Conservation (phyloP, 352 stramenopile genomes). For the Saprolegnia parasitica region DNA sequence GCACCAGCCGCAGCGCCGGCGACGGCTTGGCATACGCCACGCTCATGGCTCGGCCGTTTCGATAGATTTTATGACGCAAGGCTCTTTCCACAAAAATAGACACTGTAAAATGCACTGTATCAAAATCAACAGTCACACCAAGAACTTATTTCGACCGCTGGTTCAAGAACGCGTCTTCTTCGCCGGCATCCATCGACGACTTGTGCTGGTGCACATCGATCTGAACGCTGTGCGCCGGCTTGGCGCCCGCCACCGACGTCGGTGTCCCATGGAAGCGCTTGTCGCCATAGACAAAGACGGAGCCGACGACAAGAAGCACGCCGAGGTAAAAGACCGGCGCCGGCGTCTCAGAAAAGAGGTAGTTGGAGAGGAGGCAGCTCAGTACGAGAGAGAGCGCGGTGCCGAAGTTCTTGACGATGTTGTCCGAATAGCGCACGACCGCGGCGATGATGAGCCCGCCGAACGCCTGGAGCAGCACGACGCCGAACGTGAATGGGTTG, state of each 20-base stretch:
- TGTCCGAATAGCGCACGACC: slow-evolving; percentile 85
- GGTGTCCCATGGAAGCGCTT: slow-evolving; percentile 29
- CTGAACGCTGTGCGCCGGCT: neutral
- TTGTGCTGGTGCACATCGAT: neutral
- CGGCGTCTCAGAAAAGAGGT: slow-evolving; percentile 76
- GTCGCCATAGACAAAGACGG: slow-evolving; percentile 84
- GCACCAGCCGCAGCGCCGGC: neutral
- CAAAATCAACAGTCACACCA: neutral
- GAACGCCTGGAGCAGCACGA: slow-evolving; percentile 79
- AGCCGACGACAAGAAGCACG: slow-evolving; percentile 67
- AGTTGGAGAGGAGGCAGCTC: slow-evolving; percentile 86
- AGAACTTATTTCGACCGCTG: neutral
- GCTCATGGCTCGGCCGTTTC: neutral
- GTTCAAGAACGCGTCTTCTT: slow-evolving; percentile 16
- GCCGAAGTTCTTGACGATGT: slow-evolving; percentile 88
- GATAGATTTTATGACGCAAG: no score
- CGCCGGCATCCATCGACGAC: neutral
- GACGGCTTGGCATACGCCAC: slow-evolving; percentile 9
- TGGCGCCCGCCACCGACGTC: neutral
- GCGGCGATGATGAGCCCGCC: slow-evolving; percentile 79
- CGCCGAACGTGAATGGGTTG: slow-evolving; percentile 60
- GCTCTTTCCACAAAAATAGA: neutral
- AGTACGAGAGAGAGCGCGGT: slow-evolving; percentile 85
- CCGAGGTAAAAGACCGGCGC: slow-evolving; percentile 71
- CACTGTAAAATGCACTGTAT: neutral